phyloP scores from a whole-genome alignment of 2,329 filamentous ascomycete genomes.

The Endoconidiophora laricicola region DNA sequence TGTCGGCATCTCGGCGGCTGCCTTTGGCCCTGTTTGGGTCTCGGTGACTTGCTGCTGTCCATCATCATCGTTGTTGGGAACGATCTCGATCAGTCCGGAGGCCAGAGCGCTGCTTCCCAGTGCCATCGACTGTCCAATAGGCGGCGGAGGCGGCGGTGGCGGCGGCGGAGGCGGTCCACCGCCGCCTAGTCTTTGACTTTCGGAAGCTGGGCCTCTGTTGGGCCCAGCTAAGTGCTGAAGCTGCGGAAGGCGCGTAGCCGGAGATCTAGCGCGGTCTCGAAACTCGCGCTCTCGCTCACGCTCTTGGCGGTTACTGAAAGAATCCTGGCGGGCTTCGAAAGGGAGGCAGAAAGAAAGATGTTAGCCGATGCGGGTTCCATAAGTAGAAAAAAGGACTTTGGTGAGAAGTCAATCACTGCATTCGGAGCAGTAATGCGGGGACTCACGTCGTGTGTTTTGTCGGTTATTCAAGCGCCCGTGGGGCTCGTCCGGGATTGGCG shows the following conservation, averaged over 20 bases:
- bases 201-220: not conserved
- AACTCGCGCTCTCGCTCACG: constrained; percentile 18
- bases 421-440: no score
- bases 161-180: constrained; percentile 39
- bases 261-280: no score
- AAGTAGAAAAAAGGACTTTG: no score
- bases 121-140: constrained; percentile 23
- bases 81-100: constrained; percentile 46
- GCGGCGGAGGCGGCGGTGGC: constrained; percentile 42
- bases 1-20: constrained; percentile 14
- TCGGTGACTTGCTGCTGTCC: constrained; percentile 16
- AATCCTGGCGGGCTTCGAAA: constrained; percentile 9
- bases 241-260: constrained; percentile 40
- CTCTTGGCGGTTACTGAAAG: not conserved
- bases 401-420: no score
- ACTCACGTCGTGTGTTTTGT: no score
- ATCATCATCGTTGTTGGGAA: constrained; percentile 41
- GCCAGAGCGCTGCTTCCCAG: constrained; percentile 26
- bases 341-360: not conserved
- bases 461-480: no score
- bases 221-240: constrained; percentile 34
- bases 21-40: not conserved
- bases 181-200: not conserved
- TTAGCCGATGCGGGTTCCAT: not conserved
- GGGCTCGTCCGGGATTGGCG: constrained; percentile 29